These are phyloP conservation scores for Prunus mongolica DNA, from an alignment of 306 rosid species.

Conservation along the genomic window DNA sequence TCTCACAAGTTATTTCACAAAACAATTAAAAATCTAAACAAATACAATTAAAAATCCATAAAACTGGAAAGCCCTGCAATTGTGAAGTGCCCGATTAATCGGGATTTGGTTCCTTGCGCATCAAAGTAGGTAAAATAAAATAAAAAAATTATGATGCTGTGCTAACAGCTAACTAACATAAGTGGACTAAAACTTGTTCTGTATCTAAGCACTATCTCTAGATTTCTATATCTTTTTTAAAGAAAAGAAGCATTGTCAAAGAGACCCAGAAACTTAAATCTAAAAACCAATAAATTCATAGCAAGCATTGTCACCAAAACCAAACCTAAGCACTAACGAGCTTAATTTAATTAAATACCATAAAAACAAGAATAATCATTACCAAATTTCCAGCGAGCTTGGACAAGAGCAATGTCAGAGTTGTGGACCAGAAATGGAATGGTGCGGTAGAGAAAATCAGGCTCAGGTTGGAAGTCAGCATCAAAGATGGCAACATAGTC, in stretches of 20 bases:
- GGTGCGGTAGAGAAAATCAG: constrained; percentile 70
- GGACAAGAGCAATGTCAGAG: constrained; percentile 67
- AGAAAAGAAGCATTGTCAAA: background rate
- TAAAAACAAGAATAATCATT: background rate
- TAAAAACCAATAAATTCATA: background rate
- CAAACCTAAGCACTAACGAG: no score
- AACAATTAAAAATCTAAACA: background rate
- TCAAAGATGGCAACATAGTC: constrained; percentile 85
- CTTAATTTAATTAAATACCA: background rate
- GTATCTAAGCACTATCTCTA: no score
- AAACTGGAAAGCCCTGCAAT: background rate
- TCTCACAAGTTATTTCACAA: background rate
- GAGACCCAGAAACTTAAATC: background rate
- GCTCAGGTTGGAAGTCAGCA: constrained; percentile 94
- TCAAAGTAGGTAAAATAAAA: background rate
- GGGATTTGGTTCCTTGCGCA: background rate
- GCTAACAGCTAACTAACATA: background rate
- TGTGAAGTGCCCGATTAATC: background rate
- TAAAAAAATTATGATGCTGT: no score
- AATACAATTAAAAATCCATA: background rate
- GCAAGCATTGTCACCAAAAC: background rate
- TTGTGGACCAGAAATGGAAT: constrained; percentile 68
- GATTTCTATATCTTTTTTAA: no score
- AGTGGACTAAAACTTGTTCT: background rate
- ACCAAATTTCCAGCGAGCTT: constrained; percentile 96